Conservation (phyloP, 108 stramenopile species). For the Cyclotella distinguenda region DNA sequence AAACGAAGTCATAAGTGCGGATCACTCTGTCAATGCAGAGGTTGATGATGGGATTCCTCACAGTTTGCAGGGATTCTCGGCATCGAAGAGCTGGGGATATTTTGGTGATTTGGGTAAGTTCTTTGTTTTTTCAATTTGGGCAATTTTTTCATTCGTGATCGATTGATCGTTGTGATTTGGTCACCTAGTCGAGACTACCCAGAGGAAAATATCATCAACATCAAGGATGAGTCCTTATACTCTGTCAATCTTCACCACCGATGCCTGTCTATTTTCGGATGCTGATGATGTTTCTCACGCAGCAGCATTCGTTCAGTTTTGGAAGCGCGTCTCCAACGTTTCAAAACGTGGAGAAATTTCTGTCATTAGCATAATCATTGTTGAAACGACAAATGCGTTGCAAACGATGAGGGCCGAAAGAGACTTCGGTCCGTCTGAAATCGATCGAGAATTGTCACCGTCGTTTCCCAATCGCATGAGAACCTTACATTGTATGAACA, state of each 20-base stretch:
- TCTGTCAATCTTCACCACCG: conserved; percentile 49
- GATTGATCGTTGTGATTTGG: not conserved
- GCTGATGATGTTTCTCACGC: conserved; percentile 16
- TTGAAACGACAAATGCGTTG: conserved; percentile 21
- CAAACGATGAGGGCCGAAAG: conserved; percentile 16
- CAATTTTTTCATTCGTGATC: not conserved
- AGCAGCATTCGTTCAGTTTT: conserved; percentile 26
- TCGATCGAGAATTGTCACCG: not conserved
- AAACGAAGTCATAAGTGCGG: not conserved
- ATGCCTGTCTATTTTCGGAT: conserved; percentile 44
- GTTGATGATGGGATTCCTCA: not conserved
- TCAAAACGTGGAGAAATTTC: conserved; percentile 5
- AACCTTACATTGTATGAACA: conserved; percentile 30
- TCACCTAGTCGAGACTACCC: conserved; percentile 14
- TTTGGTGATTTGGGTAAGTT: conserved; percentile 46
- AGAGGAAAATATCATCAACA: conserved; percentile 10
- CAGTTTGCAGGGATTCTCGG: conserved; percentile 13
- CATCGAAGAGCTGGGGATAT: conserved; percentile 32
- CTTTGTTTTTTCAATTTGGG: not conserved
- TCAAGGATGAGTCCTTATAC: not conserved
- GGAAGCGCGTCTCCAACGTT: conserved; percentile 28
- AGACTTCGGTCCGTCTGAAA: not conserved
- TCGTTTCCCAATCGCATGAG: conserved; percentile 18
- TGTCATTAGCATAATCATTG: conserved; percentile 22
- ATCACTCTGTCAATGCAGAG: not conserved